phyloP scores from a whole-genome alignment of 2,329 filamentous ascomycete species.

The Ophiostoma ips region DNA sequence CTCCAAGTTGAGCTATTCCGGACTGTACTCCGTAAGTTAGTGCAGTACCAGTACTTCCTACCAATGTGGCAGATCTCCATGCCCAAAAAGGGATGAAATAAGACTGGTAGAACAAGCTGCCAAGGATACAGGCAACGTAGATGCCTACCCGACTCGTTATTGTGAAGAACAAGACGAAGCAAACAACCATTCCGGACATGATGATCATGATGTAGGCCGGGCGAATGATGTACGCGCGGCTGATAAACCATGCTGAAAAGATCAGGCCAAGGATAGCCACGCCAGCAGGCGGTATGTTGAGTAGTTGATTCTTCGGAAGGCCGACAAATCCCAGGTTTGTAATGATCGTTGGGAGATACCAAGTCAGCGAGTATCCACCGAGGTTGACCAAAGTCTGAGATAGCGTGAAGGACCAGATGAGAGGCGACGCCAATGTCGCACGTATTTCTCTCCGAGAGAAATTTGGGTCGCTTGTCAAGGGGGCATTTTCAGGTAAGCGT shows the following conservation, averaged over 20 bases:
- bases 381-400: constrained; percentile 22
- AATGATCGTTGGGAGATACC: constrained; percentile 28
- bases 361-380: constrained; percentile 23
- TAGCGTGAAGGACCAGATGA: constrained; percentile 16
- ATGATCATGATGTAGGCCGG: constrained; percentile 26
- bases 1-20: constrained; percentile 29
- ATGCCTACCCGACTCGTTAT: constrained; percentile 24
- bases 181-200: constrained; percentile 25
- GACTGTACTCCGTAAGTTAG: constrained; percentile 30
- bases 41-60: constrained; percentile 28
- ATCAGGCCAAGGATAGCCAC: constrained; percentile 27
- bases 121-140: constrained; percentile 30
- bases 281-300: constrained; percentile 31
- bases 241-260: constrained; percentile 25
- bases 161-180: constrained; percentile 29
- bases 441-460: constrained; percentile 24
- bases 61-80: constrained; percentile 19
- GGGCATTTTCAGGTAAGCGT: constrained; percentile 8
- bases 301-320: constrained; percentile 28
- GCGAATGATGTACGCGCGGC: constrained; percentile 24
- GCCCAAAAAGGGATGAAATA: constrained; percentile 33
- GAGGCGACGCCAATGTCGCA: constrained; percentile 18
- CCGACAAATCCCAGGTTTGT: constrained; percentile 27
- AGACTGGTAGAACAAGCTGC: constrained; percentile 27
- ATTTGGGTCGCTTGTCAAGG: constrained; percentile 17